These are phyloP conservation scores for Hondaea fermentalgiana DNA, from an alignment of 108 stramenopile species.

Conservation along the genomic window DNA sequence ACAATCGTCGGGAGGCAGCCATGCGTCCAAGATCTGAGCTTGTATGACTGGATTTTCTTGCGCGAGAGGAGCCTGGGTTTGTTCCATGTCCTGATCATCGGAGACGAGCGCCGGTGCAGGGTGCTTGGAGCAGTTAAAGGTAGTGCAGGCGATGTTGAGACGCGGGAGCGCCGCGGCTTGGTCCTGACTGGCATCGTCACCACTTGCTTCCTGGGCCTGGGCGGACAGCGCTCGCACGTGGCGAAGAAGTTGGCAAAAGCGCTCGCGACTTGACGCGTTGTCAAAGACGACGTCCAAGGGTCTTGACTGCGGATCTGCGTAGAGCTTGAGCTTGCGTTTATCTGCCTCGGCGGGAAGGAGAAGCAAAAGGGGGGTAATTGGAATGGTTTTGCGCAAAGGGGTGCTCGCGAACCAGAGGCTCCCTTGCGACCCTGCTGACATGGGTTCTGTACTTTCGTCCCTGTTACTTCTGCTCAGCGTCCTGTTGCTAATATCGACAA, in stretches of 20 bases:
- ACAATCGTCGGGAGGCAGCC: constrained; percentile 18
- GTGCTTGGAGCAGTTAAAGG: neutral
- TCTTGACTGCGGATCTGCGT: neutral
- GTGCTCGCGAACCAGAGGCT: neutral
- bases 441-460: neutral
- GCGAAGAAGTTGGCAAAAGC: neutral
- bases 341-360: neutral
- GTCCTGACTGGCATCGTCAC: neutral
- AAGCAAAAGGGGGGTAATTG: neutral
- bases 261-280: neutral
- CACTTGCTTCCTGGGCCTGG: neutral
- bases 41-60: neutral
- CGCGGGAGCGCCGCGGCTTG: neutral
- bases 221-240: neutral
- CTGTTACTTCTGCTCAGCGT: neutral
- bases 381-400: neutral
- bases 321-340: neutral
- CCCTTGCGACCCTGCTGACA: neutral
- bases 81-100: neutral
- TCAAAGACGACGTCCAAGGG: neutral
- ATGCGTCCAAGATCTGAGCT: neutral
- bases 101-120: neutral
- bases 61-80: neutral
- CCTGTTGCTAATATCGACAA: neutral
- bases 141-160: neutral